Base-by-base conservation (phyloP, 2,329 filamentous ascomycete species). In the Talaromyces sp. region DNA sequence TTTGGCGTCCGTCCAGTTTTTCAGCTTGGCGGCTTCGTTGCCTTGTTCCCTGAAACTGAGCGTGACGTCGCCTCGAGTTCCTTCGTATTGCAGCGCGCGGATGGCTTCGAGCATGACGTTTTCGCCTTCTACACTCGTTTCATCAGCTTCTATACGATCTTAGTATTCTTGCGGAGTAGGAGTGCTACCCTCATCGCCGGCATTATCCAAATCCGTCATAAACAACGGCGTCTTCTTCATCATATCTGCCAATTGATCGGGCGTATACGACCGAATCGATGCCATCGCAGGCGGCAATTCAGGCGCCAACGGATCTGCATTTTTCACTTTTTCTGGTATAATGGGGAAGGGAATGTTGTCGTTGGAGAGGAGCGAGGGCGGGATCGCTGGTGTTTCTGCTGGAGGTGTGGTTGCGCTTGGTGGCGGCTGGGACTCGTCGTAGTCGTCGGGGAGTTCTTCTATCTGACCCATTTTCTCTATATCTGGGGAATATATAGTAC, bases 71-170 rank as follows among this genome's bases (percentile, higher is more conserved):
- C 88, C 84, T 58, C 91, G 88, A 9, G 93, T 93, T 22, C 95
- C 96, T 80, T 99, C 95, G 75, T 97, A 97, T 35, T 92, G 92
- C 45, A 99, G 82, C 0, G 95, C 94, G 74, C 91, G 90, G 66
- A 99, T 84, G 0, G 95, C 96, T 71, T 96, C 93, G 0, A 97
- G 83, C 70, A 91, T 88, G 67, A 90, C 83, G 73, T 97, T 97
- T 68, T 96, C 90, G 71, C 91, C 84, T 65, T 79, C 79, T 81
- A 65, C 47, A 64, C 45, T 64, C 71, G 8, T 9, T 4, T 16
- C 5, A 54, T 45, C 8, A 57, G 31, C 2, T 50, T 22, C 16
- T 5, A 14, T 48, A 19, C 11, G 5, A 31, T 31, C 16, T n/a
- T 45, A 6, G 2, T 45, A 8, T 22, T 19, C 19, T 11, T 47